phyloP scores from a whole-genome alignment of 2,329 filamentous ascomycete species.

The Talaromyces funiculosus region DNA sequence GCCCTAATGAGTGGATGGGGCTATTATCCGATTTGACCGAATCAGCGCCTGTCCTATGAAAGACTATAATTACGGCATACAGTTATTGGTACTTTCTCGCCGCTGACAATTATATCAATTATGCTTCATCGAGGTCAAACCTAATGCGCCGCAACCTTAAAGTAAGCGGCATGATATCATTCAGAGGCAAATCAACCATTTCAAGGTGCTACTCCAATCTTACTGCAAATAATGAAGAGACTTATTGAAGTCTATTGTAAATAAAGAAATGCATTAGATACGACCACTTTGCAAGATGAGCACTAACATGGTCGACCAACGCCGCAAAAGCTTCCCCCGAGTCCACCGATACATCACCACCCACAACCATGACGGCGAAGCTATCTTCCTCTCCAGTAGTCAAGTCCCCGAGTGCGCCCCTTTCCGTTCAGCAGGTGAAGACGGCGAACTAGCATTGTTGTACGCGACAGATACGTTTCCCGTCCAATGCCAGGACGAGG shows the following conservation, averaged over 20 bases:
- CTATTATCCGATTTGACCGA: conserved; percentile 26
- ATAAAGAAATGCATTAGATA: neutral
- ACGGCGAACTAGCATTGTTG: conserved; percentile 27
- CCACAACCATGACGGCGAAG: conserved; percentile 32
- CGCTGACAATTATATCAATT: neutral
- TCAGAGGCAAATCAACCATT: neutral
- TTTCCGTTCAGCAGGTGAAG: conserved; percentile 22
- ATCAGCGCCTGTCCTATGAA: neutral
- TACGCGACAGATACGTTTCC: conserved; percentile 28
- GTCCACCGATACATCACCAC: conserved; percentile 37
- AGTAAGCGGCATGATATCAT: conserved; percentile 10
- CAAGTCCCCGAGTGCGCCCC: conserved; percentile 31
- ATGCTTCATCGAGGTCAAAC: neutral
- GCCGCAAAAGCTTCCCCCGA: conserved; percentile 24
- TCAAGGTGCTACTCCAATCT: neutral
- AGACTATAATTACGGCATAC: neutral
- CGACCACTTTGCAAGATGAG: neutral
- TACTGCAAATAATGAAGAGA: neutral
- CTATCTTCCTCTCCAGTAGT: conserved; percentile 30
- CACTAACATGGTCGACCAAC: conserved; percentile 16
- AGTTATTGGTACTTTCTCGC: neutral
- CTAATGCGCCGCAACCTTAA: neutral
- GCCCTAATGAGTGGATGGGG: conserved; percentile 26
- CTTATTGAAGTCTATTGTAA: neutral
- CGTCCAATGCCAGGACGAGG: conserved; percentile 25